Base-by-base conservation (phyloP, 768 basidiomycete species). In the Infundibulicybe gibba region DNA sequence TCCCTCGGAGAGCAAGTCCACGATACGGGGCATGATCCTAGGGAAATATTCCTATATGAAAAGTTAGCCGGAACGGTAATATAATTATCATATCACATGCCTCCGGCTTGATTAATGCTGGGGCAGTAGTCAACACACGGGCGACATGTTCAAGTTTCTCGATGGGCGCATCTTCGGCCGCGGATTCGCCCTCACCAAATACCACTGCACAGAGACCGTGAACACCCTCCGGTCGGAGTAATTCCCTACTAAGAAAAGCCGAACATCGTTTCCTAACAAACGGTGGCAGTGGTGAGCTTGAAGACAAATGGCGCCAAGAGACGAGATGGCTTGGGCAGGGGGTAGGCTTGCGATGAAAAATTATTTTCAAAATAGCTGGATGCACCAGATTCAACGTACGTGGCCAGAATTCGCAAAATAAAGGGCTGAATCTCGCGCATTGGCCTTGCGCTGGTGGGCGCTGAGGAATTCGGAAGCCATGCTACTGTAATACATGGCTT, bases 71-170 rank as follows among this genome's bases (percentile, higher is more conserved):
- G 49, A 30, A 39, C 3, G 3, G 38, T 21, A 12, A 43, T 38
- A 42, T 38, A 8, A 35, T 14, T 32, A 9, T 39, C n/a, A 33
- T 8, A 21, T 39, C 41, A 57, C 77, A 43, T 54, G 88, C 90
- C 67, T 82, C 68, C 12, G 76, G 60, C 6, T 69, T 62, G 63
- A 79, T 76, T 11, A 66, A 70, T 0, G 75, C 62, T 0, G 92
- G 91, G 11, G 84, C 70, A n/a, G 81, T 67, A 37, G 68, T 71
- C 41, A 97, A 59, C 15, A 90, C 72, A 5, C 68, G 71, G 15
- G 87, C 75, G 30, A 91, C 70, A 46, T 85, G 83, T 49, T 92
- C 85, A 21, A 93, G 70, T 58, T 87, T 89, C 49, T 86, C 80
- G 3, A 89, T 56, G 2, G 75, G 72, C 2, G 77, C 70, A 44